These are phyloP conservation scores for Russula compacta DNA, from an alignment of 768 basidiomycete genomes.

Conservation along the genomic window DNA sequence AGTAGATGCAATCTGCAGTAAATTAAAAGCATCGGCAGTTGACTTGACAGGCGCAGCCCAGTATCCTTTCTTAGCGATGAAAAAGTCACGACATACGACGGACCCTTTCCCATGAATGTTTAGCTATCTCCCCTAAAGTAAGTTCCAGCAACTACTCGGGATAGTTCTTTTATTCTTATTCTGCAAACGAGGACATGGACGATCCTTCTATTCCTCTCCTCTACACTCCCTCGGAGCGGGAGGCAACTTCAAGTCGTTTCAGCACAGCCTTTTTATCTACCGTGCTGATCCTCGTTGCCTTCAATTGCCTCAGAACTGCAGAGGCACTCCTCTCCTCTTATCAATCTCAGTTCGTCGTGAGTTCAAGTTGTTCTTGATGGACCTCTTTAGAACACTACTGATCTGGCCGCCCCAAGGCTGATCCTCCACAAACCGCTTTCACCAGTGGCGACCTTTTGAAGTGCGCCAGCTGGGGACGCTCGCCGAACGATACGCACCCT, in stretches of 20 bases:
- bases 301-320: not conserved
- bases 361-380: not conserved
- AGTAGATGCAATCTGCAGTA: too few species aligned
- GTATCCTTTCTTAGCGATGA: not conserved
- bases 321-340: not conserved
- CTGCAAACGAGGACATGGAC: not conserved
- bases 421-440: not conserved
- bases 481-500: not conserved
- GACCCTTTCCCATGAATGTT: too few species aligned
- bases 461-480: not conserved
- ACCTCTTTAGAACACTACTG: not conserved
- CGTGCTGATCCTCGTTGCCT: not conserved
- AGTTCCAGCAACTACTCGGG: not conserved
- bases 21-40: too few species aligned
- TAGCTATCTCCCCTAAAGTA: not conserved
- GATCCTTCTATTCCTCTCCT: not conserved
- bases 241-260: not conserved
- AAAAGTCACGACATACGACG: not conserved
- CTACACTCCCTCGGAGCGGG: not conserved
- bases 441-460: not conserved
- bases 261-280: not conserved
- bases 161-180: too few species aligned
- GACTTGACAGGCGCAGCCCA: not conserved
- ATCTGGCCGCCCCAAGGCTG: not conserved
- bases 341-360: not conserved